phyloP scores from a whole-genome alignment of 2,329 filamentous ascomycete species.

The Alternaria arbusti region DNA sequence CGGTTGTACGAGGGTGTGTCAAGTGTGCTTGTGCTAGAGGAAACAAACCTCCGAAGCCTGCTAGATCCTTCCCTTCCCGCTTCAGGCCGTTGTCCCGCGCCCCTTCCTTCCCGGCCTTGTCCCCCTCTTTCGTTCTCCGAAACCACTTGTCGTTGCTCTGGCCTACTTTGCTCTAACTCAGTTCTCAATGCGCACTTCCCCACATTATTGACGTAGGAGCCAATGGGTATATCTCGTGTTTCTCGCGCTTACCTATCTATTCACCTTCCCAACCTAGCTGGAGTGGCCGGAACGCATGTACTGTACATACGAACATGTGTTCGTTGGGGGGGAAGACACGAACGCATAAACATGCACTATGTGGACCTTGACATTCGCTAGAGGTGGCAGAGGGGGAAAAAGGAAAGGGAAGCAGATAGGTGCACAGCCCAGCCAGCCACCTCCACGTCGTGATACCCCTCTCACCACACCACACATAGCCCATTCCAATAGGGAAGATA shows the following conservation, averaged over 20 bases:
- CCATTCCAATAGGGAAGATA: background rate
- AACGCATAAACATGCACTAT: background rate
- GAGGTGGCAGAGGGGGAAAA: background rate
- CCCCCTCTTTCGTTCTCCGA: background rate
- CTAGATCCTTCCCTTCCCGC: conserved; percentile 24
- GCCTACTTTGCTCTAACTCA: background rate
- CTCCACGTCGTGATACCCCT: background rate
- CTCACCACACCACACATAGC: background rate
- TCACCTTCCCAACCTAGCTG: conserved; percentile 19
- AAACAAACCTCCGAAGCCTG: conserved; percentile 20
- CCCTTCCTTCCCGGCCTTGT: background rate
- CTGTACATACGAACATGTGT: conserved; percentile 1
- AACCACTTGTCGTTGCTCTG: background rate
- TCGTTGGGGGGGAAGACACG: background rate
- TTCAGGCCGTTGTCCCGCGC: conserved; percentile 19
- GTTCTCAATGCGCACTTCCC: background rate
- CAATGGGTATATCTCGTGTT: background rate
- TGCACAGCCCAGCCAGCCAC: background rate
- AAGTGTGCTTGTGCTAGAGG: background rate
- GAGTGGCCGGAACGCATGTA: background rate
- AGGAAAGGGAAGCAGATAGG: background rate
- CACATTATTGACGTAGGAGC: background rate
- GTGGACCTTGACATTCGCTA: background rate
- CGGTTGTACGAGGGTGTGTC: background rate
- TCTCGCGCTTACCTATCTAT: conserved; percentile 14